A percentile compares a stretch with the other conserved stretches of the same genome.
These are phyloP conservation scores for Pseudogymnoascus sp. DNA, from an alignment of 2,329 filamentous ascomycete species.

Conservation along the genomic window DNA sequence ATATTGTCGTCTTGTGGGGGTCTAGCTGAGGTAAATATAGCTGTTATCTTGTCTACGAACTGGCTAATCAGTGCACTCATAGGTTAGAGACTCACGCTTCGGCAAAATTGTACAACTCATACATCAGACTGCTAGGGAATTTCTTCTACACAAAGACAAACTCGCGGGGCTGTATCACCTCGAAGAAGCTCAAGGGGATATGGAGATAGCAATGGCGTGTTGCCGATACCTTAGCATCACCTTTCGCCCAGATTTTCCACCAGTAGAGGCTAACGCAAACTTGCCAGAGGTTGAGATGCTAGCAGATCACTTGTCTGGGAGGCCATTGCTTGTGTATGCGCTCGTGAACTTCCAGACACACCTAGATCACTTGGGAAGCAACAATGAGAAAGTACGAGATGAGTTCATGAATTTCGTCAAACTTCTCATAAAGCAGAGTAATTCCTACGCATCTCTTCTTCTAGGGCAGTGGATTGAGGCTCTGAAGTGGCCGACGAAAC, in stretches of 20 bases:
- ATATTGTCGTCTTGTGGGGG: not conserved
- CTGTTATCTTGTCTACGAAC: not conserved
- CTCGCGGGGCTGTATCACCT: not conserved
- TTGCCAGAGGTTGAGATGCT: not conserved
- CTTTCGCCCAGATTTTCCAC: not conserved
- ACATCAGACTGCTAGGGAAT: slow-evolving; percentile 10
- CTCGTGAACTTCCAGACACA: not conserved
- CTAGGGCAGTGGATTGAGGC: not conserved
- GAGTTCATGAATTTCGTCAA: not conserved
- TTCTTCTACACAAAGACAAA: not conserved
- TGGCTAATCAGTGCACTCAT: not conserved
- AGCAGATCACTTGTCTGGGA: not conserved
- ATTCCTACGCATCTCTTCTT: not conserved
- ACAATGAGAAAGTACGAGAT: not conserved
- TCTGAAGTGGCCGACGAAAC: not conserved
- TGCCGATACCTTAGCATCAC: not conserved
- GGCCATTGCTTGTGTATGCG: not conserved
- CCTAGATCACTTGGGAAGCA: not conserved
- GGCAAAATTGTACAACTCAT: not conserved
- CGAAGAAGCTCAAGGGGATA: not conserved
- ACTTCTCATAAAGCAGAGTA: not conserved
- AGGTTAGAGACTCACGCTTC: not conserved
- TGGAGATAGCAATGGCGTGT: not conserved
- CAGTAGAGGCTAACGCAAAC: not conserved
- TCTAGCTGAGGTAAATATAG: not conserved